Percentiles rank a stretch among this genome's conserved stretches.
phyloP scores from a whole-genome alignment of 768 basidiomycete species.

The Postia placenta region DNA sequence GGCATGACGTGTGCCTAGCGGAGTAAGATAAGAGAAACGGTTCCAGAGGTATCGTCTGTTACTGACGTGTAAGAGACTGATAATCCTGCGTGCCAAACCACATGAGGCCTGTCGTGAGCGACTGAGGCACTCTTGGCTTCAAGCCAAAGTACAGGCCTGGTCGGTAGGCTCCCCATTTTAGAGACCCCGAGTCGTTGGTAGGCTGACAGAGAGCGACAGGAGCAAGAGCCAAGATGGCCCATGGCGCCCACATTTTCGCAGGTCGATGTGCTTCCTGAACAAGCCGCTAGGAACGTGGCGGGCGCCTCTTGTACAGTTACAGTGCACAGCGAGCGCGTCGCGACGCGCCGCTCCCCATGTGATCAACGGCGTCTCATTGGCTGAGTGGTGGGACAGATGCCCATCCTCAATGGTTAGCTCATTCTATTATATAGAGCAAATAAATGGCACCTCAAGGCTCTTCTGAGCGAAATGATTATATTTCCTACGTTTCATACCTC shows the following conservation, averaged over 20 bases:
- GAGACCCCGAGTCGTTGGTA: conserved; percentile 42
- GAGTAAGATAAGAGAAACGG: neutral
- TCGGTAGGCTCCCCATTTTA: conserved; percentile 83
- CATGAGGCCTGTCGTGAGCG: conserved; percentile 88
- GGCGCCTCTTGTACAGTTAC: conserved; percentile 3
- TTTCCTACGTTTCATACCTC: no score
- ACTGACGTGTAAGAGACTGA: conserved; percentile 59
- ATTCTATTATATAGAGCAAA: no score
- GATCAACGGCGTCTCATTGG: no score
- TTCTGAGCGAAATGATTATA: no score
- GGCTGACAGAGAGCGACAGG: conserved; percentile 31
- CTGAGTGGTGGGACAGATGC: no score
- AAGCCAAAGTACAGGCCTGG: conserved; percentile 96
- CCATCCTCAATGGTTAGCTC: no score
- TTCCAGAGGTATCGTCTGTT: conserved; percentile 1
- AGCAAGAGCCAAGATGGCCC: conserved; percentile 40
- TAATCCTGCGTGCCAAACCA: conserved; percentile 93
- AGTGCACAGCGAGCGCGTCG: neutral
- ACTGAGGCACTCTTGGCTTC: conserved; percentile 76
- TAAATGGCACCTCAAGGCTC: no score
- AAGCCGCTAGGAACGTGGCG: conserved; percentile 7
- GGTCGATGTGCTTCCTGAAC: neutral
- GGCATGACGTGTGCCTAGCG: conserved; percentile 74
- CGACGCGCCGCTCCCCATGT: no score
- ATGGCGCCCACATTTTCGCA: conserved; percentile 36